Evolutionary conservation across 2,329 filamentous ascomycete genomes (phyloP), one percentile per base, ranked within the genome.

Genomic region (Botryosphaeria agaves): DNA sequence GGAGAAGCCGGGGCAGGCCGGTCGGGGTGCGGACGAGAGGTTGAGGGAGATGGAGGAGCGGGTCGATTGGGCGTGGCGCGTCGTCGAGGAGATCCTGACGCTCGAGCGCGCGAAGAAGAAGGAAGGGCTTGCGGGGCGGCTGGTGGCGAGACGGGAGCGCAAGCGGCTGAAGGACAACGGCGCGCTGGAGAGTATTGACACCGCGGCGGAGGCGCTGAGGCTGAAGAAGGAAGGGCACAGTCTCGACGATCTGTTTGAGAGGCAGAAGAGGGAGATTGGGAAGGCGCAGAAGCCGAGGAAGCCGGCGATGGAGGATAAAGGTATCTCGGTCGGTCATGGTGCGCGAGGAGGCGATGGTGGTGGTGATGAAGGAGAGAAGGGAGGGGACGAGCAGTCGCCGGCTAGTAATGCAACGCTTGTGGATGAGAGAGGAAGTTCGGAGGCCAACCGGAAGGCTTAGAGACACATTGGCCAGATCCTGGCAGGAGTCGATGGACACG

Each of bases 101-200:
- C 40, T 46, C 21, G 41, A 51, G 19, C 38, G 50, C 28, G 43
- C 44, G 5, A 33, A 40, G 12, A 32, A 41, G 14, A 32, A 39
- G 9, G 39, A 38, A 7, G 39, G 39, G 18, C 26, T 43, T 5
- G 25, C 43, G 1, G 41, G 42, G 9, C 34, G 37, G 11, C 33
- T 46, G 21, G 40, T 38, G 12, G 29, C 44, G 2, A 32, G 34
- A 5, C 44, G 46, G 18, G 37, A 48, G 40, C 18, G 31, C 35
- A 38, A 39, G 19, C 31, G 34, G 14, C 51, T 47, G 47, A 40
- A 41, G 12, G 37, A 41, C 12, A 43, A 45, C 11, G 48, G 49
- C 6, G 48, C 46, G 11, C 32, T 51, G 6, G 48, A 51, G 33
- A 51, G 48, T 21, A 40, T 46, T 11, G 34, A 39, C n/a, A 46